Base-by-base conservation (phyloP, 371 early-diverging fungal genomes). In the Apophysomyces variabilis region DNA sequence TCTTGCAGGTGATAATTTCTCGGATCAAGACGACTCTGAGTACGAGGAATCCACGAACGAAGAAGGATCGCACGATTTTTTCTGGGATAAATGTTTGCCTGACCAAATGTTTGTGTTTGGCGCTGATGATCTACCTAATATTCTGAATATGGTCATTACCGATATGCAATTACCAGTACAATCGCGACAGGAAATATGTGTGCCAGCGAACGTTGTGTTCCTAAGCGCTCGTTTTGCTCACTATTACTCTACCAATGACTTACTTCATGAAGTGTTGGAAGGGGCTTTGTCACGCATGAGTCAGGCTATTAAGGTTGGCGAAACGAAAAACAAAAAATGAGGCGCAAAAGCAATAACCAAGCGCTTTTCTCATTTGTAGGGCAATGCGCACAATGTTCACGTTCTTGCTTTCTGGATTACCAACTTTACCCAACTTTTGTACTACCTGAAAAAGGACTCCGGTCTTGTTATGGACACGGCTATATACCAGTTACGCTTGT, bases 21-120 rank as follows among this genome's bases (percentile, higher is more conserved):
- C 69, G 37, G 58, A 66, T 14, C 59, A 72, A 9, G 60, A 66
- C 8, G 68, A 64, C 50, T 61, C 64, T 9, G 62, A 64, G 16
- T 68, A 75, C 16, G 68, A 72, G 3, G 77, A 70, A 6, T 67
- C 70, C 18, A 58, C 41, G 18, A 69, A 75, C 8, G 61, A 70
- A 4, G 60, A 67, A 36, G 65, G 66, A 14, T 43, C 47, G 21
- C 50, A 70, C 70, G 83, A 85, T 58, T 94, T 94, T 77, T 79
- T 89, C 39, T 95, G 91, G 92, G 89, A 90, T 62, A 85, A 75
- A 57, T 92, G 94, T 75, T 78, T 82, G 50, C 89, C 88, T 11
- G 92, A 93, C 76, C 95, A 94, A 72, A 95, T 95, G 95, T 90
- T 95, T 82, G 97, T 95, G 16, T 93, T 96, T 74, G 86, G 89